phyloP scores from a whole-genome alignment of 1,284 basidiomycete species.

The Microbotryum silenes-acaulis region DNA sequence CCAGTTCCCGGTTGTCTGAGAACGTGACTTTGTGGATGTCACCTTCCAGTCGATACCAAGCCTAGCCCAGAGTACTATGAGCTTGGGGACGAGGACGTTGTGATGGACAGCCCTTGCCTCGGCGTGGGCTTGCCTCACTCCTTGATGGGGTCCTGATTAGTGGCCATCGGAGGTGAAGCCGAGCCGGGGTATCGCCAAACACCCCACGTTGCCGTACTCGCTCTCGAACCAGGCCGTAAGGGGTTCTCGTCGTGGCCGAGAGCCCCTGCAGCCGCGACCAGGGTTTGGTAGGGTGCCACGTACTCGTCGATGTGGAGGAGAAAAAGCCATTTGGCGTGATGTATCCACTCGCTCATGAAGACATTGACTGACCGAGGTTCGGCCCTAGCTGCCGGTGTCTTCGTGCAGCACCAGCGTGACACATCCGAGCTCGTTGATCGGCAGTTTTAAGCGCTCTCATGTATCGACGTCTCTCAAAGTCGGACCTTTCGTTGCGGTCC shows the following conservation, averaged over 20 bases:
- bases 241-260: neutral
- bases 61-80: neutral
- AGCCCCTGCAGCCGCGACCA: neutral
- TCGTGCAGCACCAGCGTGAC: neutral
- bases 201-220: neutral
- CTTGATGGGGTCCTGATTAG: neutral
- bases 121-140: neutral
- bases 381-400: neutral
- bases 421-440: conserved; percentile 8
- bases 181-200: conserved; percentile 3
- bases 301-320: conserved; percentile 12
- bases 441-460: neutral
- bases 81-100: conserved; percentile 4
- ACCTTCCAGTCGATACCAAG: neutral
- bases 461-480: conserved; percentile 2
- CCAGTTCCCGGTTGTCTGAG: neutral
- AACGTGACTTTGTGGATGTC: conserved; percentile 2
- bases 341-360: conserved; percentile 4
- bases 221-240: conserved; percentile 3
- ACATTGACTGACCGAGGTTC: neutral
- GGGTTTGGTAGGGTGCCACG: neutral
- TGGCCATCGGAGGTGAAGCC: neutral
- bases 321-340: conserved; percentile 1
- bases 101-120: conserved; percentile 3
- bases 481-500: conserved; percentile 4